phyloP scores from a whole-genome alignment of 257 asterid species.

The Lycium barbarum region DNA sequence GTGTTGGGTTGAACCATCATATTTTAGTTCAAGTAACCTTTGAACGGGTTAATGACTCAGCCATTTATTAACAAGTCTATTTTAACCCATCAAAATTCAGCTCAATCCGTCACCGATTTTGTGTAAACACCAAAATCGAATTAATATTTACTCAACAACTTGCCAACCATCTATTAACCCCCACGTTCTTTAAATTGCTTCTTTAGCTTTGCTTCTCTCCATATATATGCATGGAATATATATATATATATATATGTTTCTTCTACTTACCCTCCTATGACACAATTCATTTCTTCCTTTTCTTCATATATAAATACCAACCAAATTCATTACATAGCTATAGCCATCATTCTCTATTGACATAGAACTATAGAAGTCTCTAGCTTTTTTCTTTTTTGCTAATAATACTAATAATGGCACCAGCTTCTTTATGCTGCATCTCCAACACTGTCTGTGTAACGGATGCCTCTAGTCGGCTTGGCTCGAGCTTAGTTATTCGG shows the following conservation, averaged over 20 bases:
- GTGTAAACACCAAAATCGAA: too few relatives aligned
- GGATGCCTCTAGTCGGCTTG: constrained; percentile 78
- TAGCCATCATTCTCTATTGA: background rate
- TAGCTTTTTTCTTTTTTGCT: too few relatives aligned
- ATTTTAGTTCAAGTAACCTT: too few relatives aligned
- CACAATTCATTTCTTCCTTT: background rate
- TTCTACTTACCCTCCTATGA: background rate
- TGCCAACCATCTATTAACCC: constrained; percentile 12
- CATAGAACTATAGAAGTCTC: too few relatives aligned
- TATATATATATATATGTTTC: background rate
- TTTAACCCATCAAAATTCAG: too few relatives aligned
- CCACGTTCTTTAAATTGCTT: background rate
- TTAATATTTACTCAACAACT: background rate
- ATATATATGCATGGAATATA: background rate
- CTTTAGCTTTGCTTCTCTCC: background rate
- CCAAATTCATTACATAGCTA: constrained; percentile 15
- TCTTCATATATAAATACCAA: background rate
- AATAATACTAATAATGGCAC: background rate
- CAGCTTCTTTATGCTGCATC: background rate
- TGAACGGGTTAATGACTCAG: too few relatives aligned
- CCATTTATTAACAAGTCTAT: too few relatives aligned
- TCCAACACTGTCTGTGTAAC: constrained; percentile 71
- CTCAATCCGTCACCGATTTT: too few relatives aligned
- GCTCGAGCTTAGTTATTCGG: constrained; percentile 70
- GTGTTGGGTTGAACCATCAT: too few relatives aligned